Evolutionary conservation across 768 basidiomycete genomes (phyloP).

Genomic region (Rhodotorula graminis): DNA sequence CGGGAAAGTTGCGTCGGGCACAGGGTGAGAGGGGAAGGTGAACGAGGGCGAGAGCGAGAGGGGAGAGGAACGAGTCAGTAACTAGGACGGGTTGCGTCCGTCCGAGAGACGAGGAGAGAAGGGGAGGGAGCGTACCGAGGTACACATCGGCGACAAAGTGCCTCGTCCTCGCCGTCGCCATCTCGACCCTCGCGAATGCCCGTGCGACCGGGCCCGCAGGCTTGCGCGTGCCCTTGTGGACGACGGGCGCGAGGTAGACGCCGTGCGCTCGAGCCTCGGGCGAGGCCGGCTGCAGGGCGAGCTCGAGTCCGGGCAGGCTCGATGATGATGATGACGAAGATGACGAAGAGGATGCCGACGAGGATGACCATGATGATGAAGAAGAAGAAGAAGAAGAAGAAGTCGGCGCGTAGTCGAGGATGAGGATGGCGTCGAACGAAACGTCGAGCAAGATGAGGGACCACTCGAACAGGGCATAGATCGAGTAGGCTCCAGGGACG

Average conservation of each 20-base stretch:
- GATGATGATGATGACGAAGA: background rate
- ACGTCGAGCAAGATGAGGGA: slow-evolving; percentile 68
- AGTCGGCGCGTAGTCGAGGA: slow-evolving; percentile 51
- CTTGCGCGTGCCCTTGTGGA: background rate
- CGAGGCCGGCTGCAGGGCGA: background rate
- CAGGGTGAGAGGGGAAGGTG: too few relatives aligned
- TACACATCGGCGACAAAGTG: slow-evolving; percentile 41
- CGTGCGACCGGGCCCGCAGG: background rate
- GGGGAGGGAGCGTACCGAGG: slow-evolving; percentile 36
- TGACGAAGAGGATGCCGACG: slow-evolving; percentile 41
- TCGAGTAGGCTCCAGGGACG: slow-evolving; percentile 80
- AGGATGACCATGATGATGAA: slow-evolving; percentile 57
- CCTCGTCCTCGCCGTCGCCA: background rate
- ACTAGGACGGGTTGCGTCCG: too few relatives aligned
- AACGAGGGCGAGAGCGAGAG: too few relatives aligned
- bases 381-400: slow-evolving; percentile 48
- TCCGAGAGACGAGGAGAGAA: background rate
- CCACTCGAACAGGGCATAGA: slow-evolving; percentile 86
- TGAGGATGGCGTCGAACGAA: slow-evolving; percentile 64
- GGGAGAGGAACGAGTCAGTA: too few relatives aligned
- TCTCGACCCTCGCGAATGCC: background rate
- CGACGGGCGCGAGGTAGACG: background rate
- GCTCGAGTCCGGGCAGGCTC: background rate
- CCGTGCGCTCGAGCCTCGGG: background rate
- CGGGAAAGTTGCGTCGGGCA: too few relatives aligned